Percentiles rank a stretch among this genome's conserved stretches.
Evolutionary conservation across 257 asterid genomes (phyloP).

Genomic region (Salvia splendens): DNA sequence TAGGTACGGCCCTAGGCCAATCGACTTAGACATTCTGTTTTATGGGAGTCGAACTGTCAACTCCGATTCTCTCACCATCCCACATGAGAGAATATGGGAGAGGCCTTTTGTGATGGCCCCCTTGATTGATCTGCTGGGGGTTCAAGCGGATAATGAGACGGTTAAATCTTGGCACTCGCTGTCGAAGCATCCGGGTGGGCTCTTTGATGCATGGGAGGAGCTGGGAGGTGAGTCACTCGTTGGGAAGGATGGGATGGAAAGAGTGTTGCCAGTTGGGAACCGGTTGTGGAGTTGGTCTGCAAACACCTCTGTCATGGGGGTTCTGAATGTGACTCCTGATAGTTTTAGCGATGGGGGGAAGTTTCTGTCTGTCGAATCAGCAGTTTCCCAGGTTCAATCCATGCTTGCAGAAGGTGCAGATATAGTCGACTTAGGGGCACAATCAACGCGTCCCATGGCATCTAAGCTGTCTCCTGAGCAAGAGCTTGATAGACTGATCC

Average conservation of each 20-base stretch:
- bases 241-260: slow-evolving; percentile 76
- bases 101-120: slow-evolving; percentile 97
- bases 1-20: slow-evolving; percentile 91
- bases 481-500: slow-evolving; percentile 77
- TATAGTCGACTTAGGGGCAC: slow-evolving; percentile 90
- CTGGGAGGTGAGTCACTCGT: slow-evolving; percentile 75
- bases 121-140: slow-evolving; percentile 74
- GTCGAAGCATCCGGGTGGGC: slow-evolving; percentile 49
- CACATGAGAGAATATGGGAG: slow-evolving; percentile 93
- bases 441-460: slow-evolving; percentile 94
- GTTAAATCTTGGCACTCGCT: slow-evolving; percentile 65
- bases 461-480: slow-evolving; percentile 63
- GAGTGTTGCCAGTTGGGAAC: slow-evolving; percentile 76
- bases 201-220: slow-evolving; percentile 76
- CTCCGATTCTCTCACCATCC: slow-evolving; percentile 66
- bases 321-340: slow-evolving; percentile 86
- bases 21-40: slow-evolving; percentile 86
- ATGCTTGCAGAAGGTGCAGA: slow-evolving; percentile 80
- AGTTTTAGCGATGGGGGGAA: slow-evolving; percentile 95
- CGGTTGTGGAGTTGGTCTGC: slow-evolving; percentile 67
- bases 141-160: slow-evolving; percentile 52
- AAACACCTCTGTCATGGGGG: slow-evolving; percentile 76
- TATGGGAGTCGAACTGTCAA: slow-evolving; percentile 65
- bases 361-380: slow-evolving; percentile 54
- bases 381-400: slow-evolving; percentile 59